Percentiles rank a stretch among this genome's conserved stretches.
phyloP scores from a whole-genome alignment of 345 rosid species.

The Draba incana region DNA sequence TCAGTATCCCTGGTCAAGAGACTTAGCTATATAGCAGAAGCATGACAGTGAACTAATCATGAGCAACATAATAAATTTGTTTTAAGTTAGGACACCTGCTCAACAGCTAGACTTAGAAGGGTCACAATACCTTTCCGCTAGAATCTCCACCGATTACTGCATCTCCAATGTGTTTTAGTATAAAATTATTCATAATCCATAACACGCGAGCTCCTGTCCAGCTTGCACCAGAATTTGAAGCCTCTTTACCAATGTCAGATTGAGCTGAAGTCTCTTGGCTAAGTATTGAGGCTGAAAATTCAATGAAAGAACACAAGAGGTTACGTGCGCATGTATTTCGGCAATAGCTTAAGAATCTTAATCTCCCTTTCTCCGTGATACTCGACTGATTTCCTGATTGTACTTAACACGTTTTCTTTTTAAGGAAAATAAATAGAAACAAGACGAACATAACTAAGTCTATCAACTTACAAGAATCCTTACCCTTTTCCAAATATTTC shows the following conservation, averaged over 20 bases:
- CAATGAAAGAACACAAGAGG: conserved; percentile 63
- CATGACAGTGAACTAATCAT: background rate
- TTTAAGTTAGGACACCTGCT: too few species aligned
- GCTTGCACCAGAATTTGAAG: conserved; percentile 37
- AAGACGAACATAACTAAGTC: background rate
- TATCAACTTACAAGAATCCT: conserved; percentile 1
- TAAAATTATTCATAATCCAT: conserved; percentile 57
- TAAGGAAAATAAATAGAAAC: too few species aligned
- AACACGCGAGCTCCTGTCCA: conserved; percentile 60
- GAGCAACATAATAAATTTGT: too few species aligned
- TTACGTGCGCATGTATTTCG: conserved; percentile 70
- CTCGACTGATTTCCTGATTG: conserved; percentile 64
- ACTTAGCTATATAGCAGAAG: conserved; percentile 2
- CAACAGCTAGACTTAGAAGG: background rate
- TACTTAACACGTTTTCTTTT: background rate
- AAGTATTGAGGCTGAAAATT: conserved; percentile 59
- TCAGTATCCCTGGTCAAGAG: conserved; percentile 15
- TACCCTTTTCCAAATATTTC: conserved; percentile 67
- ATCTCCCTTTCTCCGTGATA: too few species aligned
- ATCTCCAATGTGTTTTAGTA: conserved; percentile 67
- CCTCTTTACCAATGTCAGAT: conserved; percentile 36
- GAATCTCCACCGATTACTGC: conserved; percentile 54
- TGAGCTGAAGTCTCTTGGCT: conserved; percentile 36
- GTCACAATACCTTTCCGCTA: conserved; percentile 55
- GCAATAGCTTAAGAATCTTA: too few species aligned